These are phyloP conservation scores for Euphorbia celastroides DNA, from an alignment of 441 rosid genomes.

Conservation along the genomic window DNA sequence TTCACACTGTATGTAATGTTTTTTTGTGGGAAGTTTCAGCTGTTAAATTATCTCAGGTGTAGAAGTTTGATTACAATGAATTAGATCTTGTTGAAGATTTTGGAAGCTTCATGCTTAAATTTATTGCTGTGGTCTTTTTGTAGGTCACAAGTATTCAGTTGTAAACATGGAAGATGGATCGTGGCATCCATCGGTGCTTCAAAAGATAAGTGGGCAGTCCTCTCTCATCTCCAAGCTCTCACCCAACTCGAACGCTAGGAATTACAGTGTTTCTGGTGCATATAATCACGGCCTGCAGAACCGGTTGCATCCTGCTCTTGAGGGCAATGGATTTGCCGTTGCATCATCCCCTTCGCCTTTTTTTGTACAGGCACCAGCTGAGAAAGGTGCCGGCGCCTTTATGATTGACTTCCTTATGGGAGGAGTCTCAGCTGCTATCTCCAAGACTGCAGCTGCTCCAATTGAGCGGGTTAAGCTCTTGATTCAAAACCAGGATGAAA, in stretches of 20 bases:
- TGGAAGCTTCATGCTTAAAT: not conserved
- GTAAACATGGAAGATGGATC: conserved; percentile 62
- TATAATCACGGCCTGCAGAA: conserved; percentile 31
- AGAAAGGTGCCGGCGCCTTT: conserved; percentile 57
- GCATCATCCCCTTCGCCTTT: conserved; percentile 32
- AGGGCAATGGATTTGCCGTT: conserved; percentile 27
- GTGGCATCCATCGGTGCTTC: conserved; percentile 49
- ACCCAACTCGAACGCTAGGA: conserved; percentile 28
- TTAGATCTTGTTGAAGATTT: not conserved
- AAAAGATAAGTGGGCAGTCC: conserved; percentile 56
- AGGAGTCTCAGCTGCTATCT: conserved; percentile 92
- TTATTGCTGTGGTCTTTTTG: not conserved
- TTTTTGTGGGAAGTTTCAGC: too few relatives aligned
- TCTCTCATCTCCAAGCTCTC: conserved; percentile 37
- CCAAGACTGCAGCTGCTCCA: conserved; percentile 95
- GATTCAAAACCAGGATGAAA: conserved; percentile 95
- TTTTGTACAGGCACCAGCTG: conserved; percentile 63
- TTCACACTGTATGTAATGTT: too few relatives aligned
- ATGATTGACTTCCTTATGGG: conserved; percentile 85
- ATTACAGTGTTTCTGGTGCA: conserved; percentile 27
- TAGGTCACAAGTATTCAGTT: conserved; percentile 38
- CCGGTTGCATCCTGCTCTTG: conserved; percentile 33
- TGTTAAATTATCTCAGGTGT: too few relatives aligned
- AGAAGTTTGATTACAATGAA: not conserved
- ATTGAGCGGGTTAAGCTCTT: conserved; percentile 89